These are phyloP conservation scores for Solanum verrucosum DNA, from an alignment of 257 asterid genomes.

Conservation along the genomic window DNA sequence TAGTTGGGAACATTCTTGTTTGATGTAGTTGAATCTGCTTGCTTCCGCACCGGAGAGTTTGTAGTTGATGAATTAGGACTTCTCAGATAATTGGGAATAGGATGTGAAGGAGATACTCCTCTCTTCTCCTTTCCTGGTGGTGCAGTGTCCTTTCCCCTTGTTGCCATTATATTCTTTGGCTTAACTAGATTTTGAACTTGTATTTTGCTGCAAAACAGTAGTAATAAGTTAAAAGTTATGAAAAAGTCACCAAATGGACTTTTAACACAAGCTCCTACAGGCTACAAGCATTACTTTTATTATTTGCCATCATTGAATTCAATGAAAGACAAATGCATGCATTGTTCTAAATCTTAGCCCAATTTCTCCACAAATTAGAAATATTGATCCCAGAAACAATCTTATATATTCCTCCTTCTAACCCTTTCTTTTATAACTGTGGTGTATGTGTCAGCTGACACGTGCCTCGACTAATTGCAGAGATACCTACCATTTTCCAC, in stretches of 20 bases:
- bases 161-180: slow-evolving; percentile 30
- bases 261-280: neutral
- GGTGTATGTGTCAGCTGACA: neutral
- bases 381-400: neutral
- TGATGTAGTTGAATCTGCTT: slow-evolving; percentile 13
- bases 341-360: neutral
- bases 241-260: neutral
- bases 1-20: slow-evolving; percentile 35
- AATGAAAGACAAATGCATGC: neutral
- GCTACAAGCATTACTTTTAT: neutral
- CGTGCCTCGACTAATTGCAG: neutral
- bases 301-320: neutral
- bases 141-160: slow-evolving; percentile 31
- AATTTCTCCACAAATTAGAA: neutral
- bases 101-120: slow-evolving; percentile 28
- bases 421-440: neutral
- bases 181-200: neutral
- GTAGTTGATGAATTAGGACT: slow-evolving; percentile 18
- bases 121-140: slow-evolving; percentile 40
- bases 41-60: slow-evolving; percentile 11
- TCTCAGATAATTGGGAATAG: slow-evolving; percentile 1
- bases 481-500: neutral
- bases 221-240: neutral
- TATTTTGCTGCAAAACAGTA: neutral
- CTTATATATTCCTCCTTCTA: neutral